phyloP scores from a whole-genome alignment of 1,284 basidiomycete species.

The Anthracocystis panici-leucophaei region DNA sequence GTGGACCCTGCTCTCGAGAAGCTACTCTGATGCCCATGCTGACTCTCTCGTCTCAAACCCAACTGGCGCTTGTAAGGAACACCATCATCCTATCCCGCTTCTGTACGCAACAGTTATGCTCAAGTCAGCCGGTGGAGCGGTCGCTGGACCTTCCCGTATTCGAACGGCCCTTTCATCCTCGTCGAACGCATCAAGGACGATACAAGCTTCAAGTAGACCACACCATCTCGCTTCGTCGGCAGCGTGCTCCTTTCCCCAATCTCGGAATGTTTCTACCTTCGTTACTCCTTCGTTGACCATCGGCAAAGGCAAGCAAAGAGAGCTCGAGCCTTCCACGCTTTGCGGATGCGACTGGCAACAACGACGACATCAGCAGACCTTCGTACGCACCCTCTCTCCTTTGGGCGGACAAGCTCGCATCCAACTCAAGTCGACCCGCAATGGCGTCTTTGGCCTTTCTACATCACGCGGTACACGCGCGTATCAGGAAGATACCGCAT shows the following conservation, averaged over 20 bases:
- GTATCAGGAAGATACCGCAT: constrained; percentile 65
- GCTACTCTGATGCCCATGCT: not conserved
- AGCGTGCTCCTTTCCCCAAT: not conserved
- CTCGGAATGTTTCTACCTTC: not conserved
- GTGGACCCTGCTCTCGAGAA: constrained; percentile 5
- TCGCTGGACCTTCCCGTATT: constrained; percentile 48
- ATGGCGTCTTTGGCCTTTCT: constrained; percentile 52
- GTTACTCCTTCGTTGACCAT: not conserved
- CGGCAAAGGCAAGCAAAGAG: constrained; percentile 37
- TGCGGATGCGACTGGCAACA: constrained; percentile 22
- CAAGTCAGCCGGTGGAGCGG: constrained; percentile 31
- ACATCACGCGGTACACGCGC: constrained; percentile 61
- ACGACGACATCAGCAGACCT: constrained; percentile 32
- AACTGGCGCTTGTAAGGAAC: not conserved
- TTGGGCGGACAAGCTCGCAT: constrained; percentile 41
- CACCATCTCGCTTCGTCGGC: constrained; percentile 4
- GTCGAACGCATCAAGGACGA: constrained; percentile 5
- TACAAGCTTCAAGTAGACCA: not conserved
- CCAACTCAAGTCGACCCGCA: constrained; percentile 43
- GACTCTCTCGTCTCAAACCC: not conserved
- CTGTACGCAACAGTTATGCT: constrained; percentile 19
- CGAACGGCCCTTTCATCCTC: constrained; percentile 3
- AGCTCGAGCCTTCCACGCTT: constrained; percentile 2
- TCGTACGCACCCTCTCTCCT: constrained; percentile 43
- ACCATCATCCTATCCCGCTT: constrained; percentile 3